Base-by-base conservation (phyloP, 75 land plant species). In the Chamaecyparis obtusa region DNA sequence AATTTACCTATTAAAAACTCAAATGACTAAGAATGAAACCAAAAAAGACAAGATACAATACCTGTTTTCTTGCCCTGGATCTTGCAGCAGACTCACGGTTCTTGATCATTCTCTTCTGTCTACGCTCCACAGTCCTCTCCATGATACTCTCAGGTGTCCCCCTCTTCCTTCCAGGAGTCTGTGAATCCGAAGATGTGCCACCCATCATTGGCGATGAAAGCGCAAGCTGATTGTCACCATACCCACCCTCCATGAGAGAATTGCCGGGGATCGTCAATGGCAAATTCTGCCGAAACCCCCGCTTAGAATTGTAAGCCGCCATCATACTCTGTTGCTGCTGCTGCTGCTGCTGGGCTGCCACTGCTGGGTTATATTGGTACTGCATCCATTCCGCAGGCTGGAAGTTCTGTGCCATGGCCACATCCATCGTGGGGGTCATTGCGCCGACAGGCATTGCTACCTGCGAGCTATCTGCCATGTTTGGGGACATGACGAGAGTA, bases 61-160 rank as follows among this genome's bases (percentile, higher is more conserved):
- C 96, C 92, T 94, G 96, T 85, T 95, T 95, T 78, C 96, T 89
- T 17, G 96, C 96, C 87, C 96, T 88, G 37, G 96, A 95, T 35
- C 96, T 87, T 7, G 96, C 94, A 17, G 96, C 96, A 82, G 96
- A 95, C 85, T 95, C 95, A 60, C 96, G 84, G 87, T 95, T 95
- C 87, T 94, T 95, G 37, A 95, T 95, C 92, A 93, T 94, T 55
- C 96, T 89, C 83, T 89, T 92, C 84, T 94, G 94, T 90, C 93
- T 88, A 87, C 94, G 90, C 85, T 95, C 96, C 41, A 93, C 91
- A 5, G 88, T 85, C 89, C 89, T 94, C 86, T 95, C 95, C 55
- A 85, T 24, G 11, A 86, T 81, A 19, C 91, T 93, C 9, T 87
- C 90, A 27, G 80, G 85, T 9, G 89, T 57, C 37, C 67, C 85